A percentile compares a stretch with the other conserved stretches of the same genome.
phyloP scores from a whole-genome alignment of 2,329 filamentous ascomycete genomes.

The Fusarium sp. region DNA sequence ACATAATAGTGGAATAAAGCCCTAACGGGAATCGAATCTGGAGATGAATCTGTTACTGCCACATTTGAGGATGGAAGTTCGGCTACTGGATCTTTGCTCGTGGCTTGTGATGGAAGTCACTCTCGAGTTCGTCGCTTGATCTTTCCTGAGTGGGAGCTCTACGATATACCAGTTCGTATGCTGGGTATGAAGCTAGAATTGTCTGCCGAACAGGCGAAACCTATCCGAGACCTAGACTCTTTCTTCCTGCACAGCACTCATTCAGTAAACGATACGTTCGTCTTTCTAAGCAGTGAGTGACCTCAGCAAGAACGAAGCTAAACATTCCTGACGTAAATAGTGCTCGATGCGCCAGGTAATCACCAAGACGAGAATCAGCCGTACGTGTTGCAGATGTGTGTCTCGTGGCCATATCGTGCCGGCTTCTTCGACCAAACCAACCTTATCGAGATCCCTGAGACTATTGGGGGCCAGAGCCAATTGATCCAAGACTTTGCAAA shows the following conservation, averaged over 20 bases:
- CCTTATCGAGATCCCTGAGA: slow-evolving; percentile 56
- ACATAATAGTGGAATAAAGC: slow-evolving; percentile 56
- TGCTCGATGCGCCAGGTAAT: slow-evolving; percentile 63
- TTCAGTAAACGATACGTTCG: slow-evolving; percentile 62
- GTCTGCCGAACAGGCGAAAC: slow-evolving; percentile 55
- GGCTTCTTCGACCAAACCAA: slow-evolving; percentile 51
- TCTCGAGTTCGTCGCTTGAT: slow-evolving; percentile 57
- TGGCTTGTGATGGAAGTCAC: slow-evolving; percentile 64
- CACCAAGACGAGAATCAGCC: slow-evolving; percentile 48
- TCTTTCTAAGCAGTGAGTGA: slow-evolving; percentile 64
- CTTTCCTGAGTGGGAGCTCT: slow-evolving; percentile 52
- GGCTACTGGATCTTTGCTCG: slow-evolving; percentile 57
- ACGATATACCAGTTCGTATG: slow-evolving; percentile 61
- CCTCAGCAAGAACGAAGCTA: fast-evolving
- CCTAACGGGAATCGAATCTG: slow-evolving; percentile 49
- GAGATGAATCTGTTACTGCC: slow-evolving; percentile 54
- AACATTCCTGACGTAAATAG: slow-evolving; percentile 40
- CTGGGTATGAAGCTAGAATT: slow-evolving; percentile 61
- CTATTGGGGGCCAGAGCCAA: slow-evolving; percentile 53
- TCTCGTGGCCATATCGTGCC: slow-evolving; percentile 62
- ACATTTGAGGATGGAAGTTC: slow-evolving; percentile 61
- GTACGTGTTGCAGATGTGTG: slow-evolving; percentile 62
- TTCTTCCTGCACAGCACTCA: slow-evolving; percentile 68
- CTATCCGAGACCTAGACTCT: slow-evolving; percentile 62
- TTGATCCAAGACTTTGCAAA: slow-evolving; percentile 59